Conservation (phyloP, 1,284 basidiomycete species). For the Austroboletus rostrupii region DNA sequence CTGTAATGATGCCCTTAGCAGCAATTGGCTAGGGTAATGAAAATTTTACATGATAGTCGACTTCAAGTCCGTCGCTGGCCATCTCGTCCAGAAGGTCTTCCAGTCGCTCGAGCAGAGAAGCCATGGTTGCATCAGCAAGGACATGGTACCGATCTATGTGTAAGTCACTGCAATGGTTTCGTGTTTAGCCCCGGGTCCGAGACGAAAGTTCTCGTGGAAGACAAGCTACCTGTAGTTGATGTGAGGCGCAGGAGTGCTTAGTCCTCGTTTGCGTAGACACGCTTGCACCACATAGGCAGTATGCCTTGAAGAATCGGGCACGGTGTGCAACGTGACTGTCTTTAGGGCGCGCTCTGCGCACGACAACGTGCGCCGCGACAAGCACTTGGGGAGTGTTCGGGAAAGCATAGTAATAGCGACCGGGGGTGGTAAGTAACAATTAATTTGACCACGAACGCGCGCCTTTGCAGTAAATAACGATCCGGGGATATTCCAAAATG, state of each 20-base stretch:
- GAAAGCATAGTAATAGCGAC: conserved; percentile 14
- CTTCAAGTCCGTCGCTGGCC: conserved; percentile 66
- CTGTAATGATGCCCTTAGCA: conserved; percentile 37
- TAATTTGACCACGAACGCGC: not conserved
- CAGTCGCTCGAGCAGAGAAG: conserved; percentile 72
- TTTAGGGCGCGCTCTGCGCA: conserved; percentile 1
- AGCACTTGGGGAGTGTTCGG: conserved; percentile 17
- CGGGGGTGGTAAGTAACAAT: not conserved
- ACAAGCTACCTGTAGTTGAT: conserved; percentile 41
- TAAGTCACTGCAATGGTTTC: conserved; percentile 44
- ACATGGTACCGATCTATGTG: conserved; percentile 70
- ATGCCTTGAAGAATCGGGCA: conserved; percentile 1
- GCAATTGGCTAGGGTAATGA: not conserved
- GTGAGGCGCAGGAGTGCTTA: conserved; percentile 48
- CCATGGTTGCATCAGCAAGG: conserved; percentile 82
- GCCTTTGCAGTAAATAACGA: not conserved
- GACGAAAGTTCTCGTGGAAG: not conserved
- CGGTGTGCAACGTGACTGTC: not conserved
- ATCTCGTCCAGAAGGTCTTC: conserved; percentile 73
- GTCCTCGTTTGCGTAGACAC: conserved; percentile 25
- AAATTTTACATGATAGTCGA: conserved; percentile 86
- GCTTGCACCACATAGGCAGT: conserved; percentile 1
- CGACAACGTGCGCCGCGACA: conserved; percentile 9
- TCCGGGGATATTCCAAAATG: not conserved
- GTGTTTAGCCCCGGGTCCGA: not conserved